These are phyloP conservation scores for Sclerotinia borealis DNA, from an alignment of 2,329 filamentous ascomycete species.

Conservation along the genomic window DNA sequence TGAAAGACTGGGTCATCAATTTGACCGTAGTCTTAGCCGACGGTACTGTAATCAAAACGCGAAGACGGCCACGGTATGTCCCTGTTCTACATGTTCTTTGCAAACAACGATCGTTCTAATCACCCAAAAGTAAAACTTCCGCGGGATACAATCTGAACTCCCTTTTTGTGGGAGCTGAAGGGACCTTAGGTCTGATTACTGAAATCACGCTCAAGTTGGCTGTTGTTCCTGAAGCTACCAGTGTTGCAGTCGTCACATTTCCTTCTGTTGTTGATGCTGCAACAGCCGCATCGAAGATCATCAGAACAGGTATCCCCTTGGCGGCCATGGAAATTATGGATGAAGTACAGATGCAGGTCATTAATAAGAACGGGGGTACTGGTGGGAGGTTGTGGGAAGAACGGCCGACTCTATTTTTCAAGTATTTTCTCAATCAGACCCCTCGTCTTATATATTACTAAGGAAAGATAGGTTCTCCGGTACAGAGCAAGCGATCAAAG, in stretches of 20 bases:
- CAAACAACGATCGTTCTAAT: neutral
- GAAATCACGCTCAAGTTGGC: slow-evolving; percentile 79
- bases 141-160: slow-evolving; percentile 78
- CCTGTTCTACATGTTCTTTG: no score
- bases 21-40: slow-evolving; percentile 75
- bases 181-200: slow-evolving; percentile 73
- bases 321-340: slow-evolving; percentile 66
- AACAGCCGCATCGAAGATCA: slow-evolving; percentile 62
- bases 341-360: slow-evolving; percentile 75
- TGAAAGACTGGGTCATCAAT: slow-evolving; percentile 84
- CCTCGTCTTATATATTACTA: neutral
- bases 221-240: slow-evolving; percentile 65
- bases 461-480: slow-evolving; percentile 53
- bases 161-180: slow-evolving; percentile 74
- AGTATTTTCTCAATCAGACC: slow-evolving; percentile 32
- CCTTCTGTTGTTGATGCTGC: slow-evolving; percentile 69
- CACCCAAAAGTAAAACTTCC: slow-evolving; percentile 53
- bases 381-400: slow-evolving; percentile 64
- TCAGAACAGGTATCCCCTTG: slow-evolving; percentile 46
- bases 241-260: slow-evolving; percentile 73
- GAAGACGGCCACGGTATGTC: slow-evolving; percentile 54
- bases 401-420: slow-evolving; percentile 72
- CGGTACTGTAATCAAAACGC: slow-evolving; percentile 71
- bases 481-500: slow-evolving; percentile 64
- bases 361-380: slow-evolving; percentile 66